phyloP scores from a whole-genome alignment of 2,329 filamentous ascomycete species.

The Ascochyta viciae-villosae region DNA sequence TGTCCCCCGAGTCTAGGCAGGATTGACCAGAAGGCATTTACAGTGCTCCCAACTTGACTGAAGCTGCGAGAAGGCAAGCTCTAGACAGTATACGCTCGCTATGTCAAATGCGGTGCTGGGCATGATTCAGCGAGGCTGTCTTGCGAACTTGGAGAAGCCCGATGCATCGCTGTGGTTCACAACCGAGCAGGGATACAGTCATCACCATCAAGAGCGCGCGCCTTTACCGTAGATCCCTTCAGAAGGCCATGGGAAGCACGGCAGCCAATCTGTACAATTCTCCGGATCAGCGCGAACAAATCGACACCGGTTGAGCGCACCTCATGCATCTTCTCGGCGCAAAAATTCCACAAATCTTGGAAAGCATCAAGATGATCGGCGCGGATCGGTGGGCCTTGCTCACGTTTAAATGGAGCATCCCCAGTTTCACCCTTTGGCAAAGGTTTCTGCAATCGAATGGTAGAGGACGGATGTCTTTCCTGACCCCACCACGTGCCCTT shows the following conservation, averaged over 20 bases:
- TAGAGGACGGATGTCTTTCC: slow-evolving; percentile 22
- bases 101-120: slow-evolving; percentile 1
- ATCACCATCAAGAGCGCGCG: neutral
- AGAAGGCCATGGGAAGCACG: neutral
- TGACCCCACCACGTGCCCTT: slow-evolving; percentile 14
- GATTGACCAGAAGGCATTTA: neutral
- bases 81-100: neutral
- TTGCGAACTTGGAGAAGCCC: slow-evolving; percentile 3
- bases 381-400: slow-evolving; percentile 16
- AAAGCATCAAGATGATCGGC: slow-evolving; percentile 15
- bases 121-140: slow-evolving; percentile 11
- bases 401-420: slow-evolving; percentile 11
- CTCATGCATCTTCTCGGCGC: neutral
- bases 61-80: neutral
- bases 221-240: neutral
- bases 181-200: slow-evolving; percentile 8
- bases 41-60: neutral
- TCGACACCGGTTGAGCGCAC: neutral
- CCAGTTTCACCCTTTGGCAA: slow-evolving; percentile 8
- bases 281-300: neutral
- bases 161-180: slow-evolving; percentile 12
- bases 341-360: neutral
- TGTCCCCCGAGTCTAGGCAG: no score
- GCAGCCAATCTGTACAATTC: neutral
- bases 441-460: slow-evolving; percentile 23